Base-by-base conservation (phyloP, 2,329 filamentous ascomycete species). In the Dactylella cylindrospora region DNA sequence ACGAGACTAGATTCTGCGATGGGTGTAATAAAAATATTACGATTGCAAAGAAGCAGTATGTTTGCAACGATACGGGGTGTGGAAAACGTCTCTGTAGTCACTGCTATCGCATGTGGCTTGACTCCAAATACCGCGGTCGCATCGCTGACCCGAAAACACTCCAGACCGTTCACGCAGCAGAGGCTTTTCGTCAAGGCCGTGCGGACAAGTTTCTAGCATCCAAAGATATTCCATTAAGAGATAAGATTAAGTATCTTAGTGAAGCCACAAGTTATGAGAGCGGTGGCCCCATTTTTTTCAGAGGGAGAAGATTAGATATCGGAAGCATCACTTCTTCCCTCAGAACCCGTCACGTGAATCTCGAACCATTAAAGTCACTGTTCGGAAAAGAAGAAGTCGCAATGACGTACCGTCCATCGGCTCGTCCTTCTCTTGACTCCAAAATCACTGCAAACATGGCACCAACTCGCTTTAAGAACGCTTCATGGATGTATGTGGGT, bases 371-470 rank as follows among this genome's bases (percentile, higher is more conserved):
- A 15, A 32, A 50, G 20, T 25, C 36, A 4, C 25, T 50, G n/a
- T 62, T 62, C 32, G 57, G 57, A 8, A 45, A 49, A n/a, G 43
- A 50, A 29, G 49, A 50, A 28, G 49, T 62, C 1, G 41, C 43
- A 25, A 62, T 62, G 43, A 45, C 36, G 6, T 36, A 49, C 3
- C 43, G 39, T 19, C 5, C 33, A 3, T 40, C 43, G 6, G 33
- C 57, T 2, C n/a, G n/a, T n/a, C 25, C 25, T 13, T 54, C 49
- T 9, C 54, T 51, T 22, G 66, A 66, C 28, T 68, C 66, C 17
- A 66, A 57, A 7, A 66, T 62, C 4, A 68, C 65, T 8, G 50
- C 54, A 33, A 66, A 69, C 28, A 68, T 41, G 17, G 62, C 47
- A 33, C 67, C 66, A 4, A 69, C 53, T 9, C 57, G 64, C 22